Base-by-base conservation (phyloP, 495 filamentous ascomycete species). In the Penicillium silybi region DNA sequence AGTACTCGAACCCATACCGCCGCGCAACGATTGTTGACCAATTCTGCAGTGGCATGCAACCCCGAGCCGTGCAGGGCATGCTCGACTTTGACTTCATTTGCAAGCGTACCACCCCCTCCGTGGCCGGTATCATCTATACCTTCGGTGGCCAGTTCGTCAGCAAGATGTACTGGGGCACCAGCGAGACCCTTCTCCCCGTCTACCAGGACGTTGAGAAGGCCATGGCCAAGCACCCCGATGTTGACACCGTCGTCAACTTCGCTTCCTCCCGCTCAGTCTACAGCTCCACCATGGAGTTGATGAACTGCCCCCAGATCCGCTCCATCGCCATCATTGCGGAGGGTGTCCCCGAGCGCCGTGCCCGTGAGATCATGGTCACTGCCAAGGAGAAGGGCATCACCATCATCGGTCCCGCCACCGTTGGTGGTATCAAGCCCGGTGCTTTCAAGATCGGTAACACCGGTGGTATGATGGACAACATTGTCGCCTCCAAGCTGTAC, bases 391-490 rank as follows among this genome's bases (percentile, higher is more conserved):
- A 97, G 84, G 92, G 92, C 44, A 89, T 98, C 70, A 97, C 92
- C 64, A 98, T 98, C 75, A 96, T 98, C 65, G 93, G 93, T 49
- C 93, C 93, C 54, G 93, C 93, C 52, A 98, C 93, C 48, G 93
- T 98, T 56, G 93, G 93, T 84, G 93, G 93, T 66, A 97, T 98
- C 80, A 98, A 98, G 83, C 93, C 93, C 53, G 95, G 93, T 74
- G 86, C 88, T 67, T 98, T 88, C 85, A 98, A 97, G 85, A 98
- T 98, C 57, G 93, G 93, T 73, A 98, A 98, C 82, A 98, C 93
- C 56, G 93, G 93, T 83, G 93, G 93, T 74, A 98, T 98, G 93
- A 98, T 98, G 93, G 93, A 98, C 83, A 98, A 98, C 83, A 98
- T 98, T 64, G 93, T 98, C 52, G 92, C 93, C 60, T 97, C 95